phyloP scores from a whole-genome alignment of 352 stramenopile species.

The Phytopythium ostracodes region DNA sequence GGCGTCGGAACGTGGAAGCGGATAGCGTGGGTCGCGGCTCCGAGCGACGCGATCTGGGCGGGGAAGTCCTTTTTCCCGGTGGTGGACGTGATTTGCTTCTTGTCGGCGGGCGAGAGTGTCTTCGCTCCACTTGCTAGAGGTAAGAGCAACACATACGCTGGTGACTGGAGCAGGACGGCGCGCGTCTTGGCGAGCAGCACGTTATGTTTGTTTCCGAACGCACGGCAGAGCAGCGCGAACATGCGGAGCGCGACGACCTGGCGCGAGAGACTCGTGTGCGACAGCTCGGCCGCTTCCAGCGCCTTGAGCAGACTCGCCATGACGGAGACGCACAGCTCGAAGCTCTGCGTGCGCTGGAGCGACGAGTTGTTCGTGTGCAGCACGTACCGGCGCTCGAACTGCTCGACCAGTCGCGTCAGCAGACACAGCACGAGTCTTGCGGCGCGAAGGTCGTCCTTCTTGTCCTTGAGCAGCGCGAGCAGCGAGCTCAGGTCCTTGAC shows the following conservation, averaged over 20 bases:
- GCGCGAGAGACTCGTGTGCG: conserved; percentile 35
- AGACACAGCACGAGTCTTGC: conserved; percentile 58
- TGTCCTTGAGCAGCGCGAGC: conserved; percentile 71
- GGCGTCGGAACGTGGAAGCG: conserved; percentile 41
- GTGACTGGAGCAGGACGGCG: not conserved
- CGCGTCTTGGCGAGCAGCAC: conserved; percentile 21
- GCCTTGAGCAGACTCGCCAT: conserved; percentile 39
- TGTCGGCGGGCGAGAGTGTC: conserved; percentile 27
- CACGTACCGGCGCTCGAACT: conserved; percentile 44
- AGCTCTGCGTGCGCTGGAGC: conserved; percentile 35
- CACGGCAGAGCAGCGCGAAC: conserved; percentile 50
- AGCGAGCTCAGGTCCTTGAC: conserved; percentile 60
- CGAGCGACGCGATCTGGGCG: conserved; percentile 44
- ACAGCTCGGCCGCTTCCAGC: conserved; percentile 48
- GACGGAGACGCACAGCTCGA: conserved; percentile 39
- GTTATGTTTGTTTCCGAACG: conserved; percentile 42
- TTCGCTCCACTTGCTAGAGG: not conserved
- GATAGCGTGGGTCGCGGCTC: conserved; percentile 49
- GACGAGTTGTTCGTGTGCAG: conserved; percentile 4
- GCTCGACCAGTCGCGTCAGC: conserved; percentile 53
- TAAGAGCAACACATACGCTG: not conserved
- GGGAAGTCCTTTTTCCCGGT: conserved; percentile 50
- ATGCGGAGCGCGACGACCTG: conserved; percentile 52
- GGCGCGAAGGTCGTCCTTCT: conserved; percentile 69
- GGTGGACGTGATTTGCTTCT: conserved; percentile 38